Percentiles rank a stretch among this genome's conserved stretches.
phyloP scores from a whole-genome alignment of 1,139 yeast genomes.

The Diutina sp. region DNA sequence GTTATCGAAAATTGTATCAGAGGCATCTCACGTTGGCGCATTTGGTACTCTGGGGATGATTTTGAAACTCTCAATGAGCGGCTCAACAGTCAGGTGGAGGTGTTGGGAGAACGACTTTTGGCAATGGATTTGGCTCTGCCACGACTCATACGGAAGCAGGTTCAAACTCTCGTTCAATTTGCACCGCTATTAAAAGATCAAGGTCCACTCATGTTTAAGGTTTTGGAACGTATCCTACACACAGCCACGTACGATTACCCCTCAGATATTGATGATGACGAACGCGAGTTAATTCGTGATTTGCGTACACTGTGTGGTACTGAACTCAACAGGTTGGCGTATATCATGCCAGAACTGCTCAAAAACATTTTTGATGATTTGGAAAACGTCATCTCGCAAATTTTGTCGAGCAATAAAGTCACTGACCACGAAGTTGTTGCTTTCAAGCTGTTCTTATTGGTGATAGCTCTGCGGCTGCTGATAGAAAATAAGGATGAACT shows the following conservation, averaged over 20 bases:
- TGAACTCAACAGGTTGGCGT: conserved; percentile 84
- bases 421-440: conserved; percentile 90
- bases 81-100: conserved; percentile 55
- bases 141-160: conserved; percentile 66
- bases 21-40: conserved; percentile 94
- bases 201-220: conserved; percentile 60
- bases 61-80: conserved; percentile 42
- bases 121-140: conserved; percentile 74
- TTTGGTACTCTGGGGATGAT: conserved; percentile 70
- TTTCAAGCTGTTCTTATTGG: conserved; percentile 80
- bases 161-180: conserved; percentile 91
- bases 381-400: conserved; percentile 66
- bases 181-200: conserved; percentile 82
- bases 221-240: conserved; percentile 75
- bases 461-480: conserved; percentile 80
- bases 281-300: conserved; percentile 72
- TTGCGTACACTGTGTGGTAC: conserved; percentile 89
- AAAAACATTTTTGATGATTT: conserved; percentile 70
- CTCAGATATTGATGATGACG: conserved; percentile 51
- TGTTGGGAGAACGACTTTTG: conserved; percentile 64
- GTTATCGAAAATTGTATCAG: conserved; percentile 83
- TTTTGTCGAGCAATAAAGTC: conserved; percentile 57
- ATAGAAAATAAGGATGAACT: conserved; percentile 57
- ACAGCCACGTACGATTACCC: conserved; percentile 85
- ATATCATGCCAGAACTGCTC: conserved; percentile 85